Evolutionary conservation across 257 asterid genomes (phyloP).

Genomic region (Penstemon davidsonii): DNA sequence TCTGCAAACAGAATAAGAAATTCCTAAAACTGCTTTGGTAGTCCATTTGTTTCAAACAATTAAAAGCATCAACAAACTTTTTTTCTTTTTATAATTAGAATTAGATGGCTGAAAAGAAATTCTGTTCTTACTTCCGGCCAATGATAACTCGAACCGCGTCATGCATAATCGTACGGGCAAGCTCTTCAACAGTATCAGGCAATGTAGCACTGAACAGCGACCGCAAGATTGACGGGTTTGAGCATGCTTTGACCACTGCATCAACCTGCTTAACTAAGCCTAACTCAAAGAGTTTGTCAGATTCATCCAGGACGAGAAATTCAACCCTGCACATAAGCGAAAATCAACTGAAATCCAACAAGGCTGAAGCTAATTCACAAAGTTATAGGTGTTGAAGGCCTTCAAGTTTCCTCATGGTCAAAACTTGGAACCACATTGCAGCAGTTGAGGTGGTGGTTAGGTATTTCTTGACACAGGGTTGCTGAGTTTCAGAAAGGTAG

Average conservation of each 20-base stretch:
- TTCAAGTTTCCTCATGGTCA: not conserved
- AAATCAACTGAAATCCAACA: constrained; percentile 5
- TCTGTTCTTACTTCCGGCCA: constrained; percentile 72
- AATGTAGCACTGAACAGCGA: constrained; percentile 90
- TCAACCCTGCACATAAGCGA: constrained; percentile 65
- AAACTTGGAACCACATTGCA: not conserved
- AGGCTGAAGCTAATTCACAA: constrained; percentile 9
- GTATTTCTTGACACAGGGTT: not conserved
- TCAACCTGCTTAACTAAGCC: constrained; percentile 91
- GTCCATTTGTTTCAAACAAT: not conserved
- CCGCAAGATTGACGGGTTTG: constrained; percentile 83
- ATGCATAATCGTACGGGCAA: constrained; percentile 94
- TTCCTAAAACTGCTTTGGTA: not conserved
- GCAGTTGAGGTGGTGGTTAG: not conserved
- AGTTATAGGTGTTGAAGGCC: constrained; percentile 12
- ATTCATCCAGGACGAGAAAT: constrained; percentile 88
- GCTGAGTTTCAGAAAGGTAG: constrained; percentile 16
- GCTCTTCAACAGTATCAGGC: constrained; percentile 88
- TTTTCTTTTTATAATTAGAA: not conserved
- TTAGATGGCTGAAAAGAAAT: not conserved
- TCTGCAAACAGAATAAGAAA: not conserved
- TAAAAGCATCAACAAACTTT: not conserved
- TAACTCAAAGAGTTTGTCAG: constrained; percentile 87
- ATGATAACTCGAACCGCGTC: constrained; percentile 85
- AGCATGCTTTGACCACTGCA: constrained; percentile 91